Evolutionary conservation across 257 asterid genomes (phyloP).

Genomic region (Striga asiatica): DNA sequence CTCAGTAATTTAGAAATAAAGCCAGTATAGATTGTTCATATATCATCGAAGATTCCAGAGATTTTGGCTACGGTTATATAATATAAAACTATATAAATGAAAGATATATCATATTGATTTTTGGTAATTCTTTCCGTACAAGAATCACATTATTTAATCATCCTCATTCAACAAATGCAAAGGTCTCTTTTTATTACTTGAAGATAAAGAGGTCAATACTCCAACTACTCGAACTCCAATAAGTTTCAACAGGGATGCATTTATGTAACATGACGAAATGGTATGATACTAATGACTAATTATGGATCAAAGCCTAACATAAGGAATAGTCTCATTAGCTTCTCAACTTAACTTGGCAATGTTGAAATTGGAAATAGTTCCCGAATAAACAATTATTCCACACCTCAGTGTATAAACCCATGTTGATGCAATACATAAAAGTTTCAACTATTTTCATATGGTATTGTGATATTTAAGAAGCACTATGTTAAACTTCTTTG

Average conservation of each 20-base stretch:
- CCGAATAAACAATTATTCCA: background rate
- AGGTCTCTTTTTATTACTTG: background rate
- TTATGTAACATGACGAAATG: background rate
- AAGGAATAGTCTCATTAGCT: background rate
- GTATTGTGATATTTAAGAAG: background rate
- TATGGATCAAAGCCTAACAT: background rate
- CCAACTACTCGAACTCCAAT: background rate
- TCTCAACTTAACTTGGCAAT: background rate
- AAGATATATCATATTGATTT: too few species aligned
- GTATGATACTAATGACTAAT: background rate
- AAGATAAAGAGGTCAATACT: background rate
- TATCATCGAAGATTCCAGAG: background rate
- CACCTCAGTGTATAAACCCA: background rate
- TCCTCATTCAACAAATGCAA: background rate
- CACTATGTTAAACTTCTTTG: background rate
- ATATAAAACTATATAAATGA: too few species aligned
- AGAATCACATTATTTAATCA: background rate
- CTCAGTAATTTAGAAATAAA: background rate
- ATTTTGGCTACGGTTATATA: conserved; percentile 2
- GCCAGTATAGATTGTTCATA: background rate
- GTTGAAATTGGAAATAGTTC: too few species aligned
- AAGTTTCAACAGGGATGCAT: background rate
- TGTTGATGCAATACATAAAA: background rate
- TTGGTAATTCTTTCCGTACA: background rate
- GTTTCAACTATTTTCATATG: background rate